Conservation (phyloP, 1,139 yeast species). For the Torulaspora pretoriensis region DNA sequence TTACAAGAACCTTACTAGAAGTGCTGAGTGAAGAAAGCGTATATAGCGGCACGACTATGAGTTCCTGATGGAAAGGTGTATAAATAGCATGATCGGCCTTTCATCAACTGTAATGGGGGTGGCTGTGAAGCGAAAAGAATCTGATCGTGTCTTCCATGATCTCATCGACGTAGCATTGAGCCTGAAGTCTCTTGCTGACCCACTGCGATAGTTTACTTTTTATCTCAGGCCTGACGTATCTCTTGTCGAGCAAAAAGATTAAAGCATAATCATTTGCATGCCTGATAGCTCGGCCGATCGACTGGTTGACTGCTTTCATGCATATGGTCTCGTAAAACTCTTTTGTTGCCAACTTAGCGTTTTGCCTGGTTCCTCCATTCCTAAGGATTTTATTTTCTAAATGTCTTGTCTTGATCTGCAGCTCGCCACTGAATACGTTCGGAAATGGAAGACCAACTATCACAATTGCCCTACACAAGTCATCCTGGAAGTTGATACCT, state of each 20-base stretch:
- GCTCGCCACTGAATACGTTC: constrained; percentile 76
- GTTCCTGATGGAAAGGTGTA: background rate
- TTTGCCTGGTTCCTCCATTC: constrained; percentile 28
- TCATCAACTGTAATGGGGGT: background rate
- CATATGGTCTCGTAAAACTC: constrained; percentile 76
- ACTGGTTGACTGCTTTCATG: constrained; percentile 89
- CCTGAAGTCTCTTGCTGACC: constrained; percentile 52
- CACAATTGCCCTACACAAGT: constrained; percentile 78
- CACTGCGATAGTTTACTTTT: constrained; percentile 69
- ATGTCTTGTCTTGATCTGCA: constrained; percentile 66
- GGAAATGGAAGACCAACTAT: constrained; percentile 93
- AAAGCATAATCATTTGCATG: constrained; percentile 78
- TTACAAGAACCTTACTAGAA: constrained; percentile 32
- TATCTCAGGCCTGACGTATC: constrained; percentile 51
- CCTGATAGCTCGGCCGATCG: constrained; percentile 89
- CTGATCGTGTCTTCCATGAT: constrained; percentile 22
- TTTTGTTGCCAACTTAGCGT: constrained; percentile 34
- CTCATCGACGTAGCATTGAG: constrained; percentile 14
- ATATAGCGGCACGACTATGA: constrained; percentile 30
- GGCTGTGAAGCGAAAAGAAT: constrained; percentile 21
- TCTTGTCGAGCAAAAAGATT: constrained; percentile 63
- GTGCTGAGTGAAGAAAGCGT: constrained; percentile 27
- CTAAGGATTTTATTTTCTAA: constrained; percentile 46
- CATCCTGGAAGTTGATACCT: constrained; percentile 87
- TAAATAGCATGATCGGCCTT: background rate